phyloP scores from a whole-genome alignment of 2,329 filamentous ascomycete genomes.

The Penicillium sp. region DNA sequence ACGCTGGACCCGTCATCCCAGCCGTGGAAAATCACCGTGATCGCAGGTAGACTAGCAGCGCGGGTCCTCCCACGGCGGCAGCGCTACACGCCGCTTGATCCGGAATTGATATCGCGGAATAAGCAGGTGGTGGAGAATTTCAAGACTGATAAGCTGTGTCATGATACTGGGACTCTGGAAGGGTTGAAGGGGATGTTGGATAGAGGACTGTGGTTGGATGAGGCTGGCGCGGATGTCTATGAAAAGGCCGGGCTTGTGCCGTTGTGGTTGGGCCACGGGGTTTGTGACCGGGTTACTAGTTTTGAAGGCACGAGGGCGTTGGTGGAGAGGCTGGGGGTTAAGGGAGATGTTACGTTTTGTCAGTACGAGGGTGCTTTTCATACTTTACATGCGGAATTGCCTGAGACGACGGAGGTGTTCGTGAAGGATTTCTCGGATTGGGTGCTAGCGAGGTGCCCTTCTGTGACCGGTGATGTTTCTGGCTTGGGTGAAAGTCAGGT shows the following conservation, averaged over 20 bases:
- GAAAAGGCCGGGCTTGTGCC: conserved; percentile 49
- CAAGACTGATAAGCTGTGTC: conserved; percentile 67
- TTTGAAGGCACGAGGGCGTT: conserved; percentile 64
- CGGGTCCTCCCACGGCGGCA: conserved; percentile 66
- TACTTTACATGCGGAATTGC: conserved; percentile 48
- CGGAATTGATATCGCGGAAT: conserved; percentile 66
- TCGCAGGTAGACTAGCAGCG: conserved; percentile 65
- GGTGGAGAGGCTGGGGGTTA: conserved; percentile 59
- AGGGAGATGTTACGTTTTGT: conserved; percentile 73
- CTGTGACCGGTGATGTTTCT: not conserved
- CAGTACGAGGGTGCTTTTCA: conserved; percentile 77
- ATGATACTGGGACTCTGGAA: conserved; percentile 83
- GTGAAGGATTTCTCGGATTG: conserved; percentile 62
- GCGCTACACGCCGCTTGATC: conserved; percentile 64
- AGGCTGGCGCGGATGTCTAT: conserved; percentile 35
- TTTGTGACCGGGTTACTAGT: conserved; percentile 67
- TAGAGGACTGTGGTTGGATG: conserved; percentile 61
- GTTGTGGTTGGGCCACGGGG: conserved; percentile 74
- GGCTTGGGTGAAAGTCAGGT: not conserved
- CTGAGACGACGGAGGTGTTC: conserved; percentile 37
- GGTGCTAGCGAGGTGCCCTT: conserved; percentile 50
- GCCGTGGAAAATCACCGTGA: conserved; percentile 63
- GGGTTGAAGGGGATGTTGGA: conserved; percentile 76
- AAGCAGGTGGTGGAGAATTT: conserved; percentile 60
- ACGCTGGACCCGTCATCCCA: conserved; percentile 64